These are phyloP conservation scores for Aspergillus nomiae DNA, from an alignment of 2,329 filamentous ascomycete species.

Conservation along the genomic window DNA sequence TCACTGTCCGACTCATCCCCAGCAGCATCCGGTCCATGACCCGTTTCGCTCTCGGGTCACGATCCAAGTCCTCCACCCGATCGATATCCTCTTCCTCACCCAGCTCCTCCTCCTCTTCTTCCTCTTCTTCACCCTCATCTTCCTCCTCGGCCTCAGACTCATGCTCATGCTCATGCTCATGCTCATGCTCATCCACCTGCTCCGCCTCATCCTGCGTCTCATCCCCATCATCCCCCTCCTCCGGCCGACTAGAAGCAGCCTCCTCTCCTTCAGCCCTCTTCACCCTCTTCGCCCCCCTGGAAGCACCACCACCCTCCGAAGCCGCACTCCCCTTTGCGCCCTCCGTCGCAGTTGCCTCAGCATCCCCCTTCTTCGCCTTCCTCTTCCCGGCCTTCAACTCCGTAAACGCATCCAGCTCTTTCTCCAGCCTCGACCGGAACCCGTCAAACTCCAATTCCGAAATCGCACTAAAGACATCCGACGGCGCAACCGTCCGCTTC, in stretches of 20 bases:
- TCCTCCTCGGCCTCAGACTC: conserved; percentile 29
- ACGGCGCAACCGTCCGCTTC: conserved; percentile 64
- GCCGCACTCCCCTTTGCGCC: conserved; percentile 24
- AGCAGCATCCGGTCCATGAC: conserved; percentile 32
- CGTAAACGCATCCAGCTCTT: conserved; percentile 56
- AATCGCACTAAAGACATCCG: conserved; percentile 63
- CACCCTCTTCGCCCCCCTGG: conserved; percentile 18
- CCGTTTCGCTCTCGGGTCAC: conserved; percentile 23
- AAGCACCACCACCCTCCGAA: conserved; percentile 27
- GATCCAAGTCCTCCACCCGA: conserved; percentile 42
- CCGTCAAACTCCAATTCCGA: conserved; percentile 62
- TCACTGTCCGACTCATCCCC: conserved; percentile 36
- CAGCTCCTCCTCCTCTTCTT: conserved; percentile 21
- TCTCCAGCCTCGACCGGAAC: conserved; percentile 60
- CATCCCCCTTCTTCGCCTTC: conserved; percentile 49
- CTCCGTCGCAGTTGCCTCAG: conserved; percentile 15
- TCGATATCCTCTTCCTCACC: conserved; percentile 38
- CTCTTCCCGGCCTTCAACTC: conserved; percentile 47
- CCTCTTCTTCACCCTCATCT: conserved; percentile 28
- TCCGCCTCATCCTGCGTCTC: conserved; percentile 21
- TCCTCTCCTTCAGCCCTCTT: conserved; percentile 21
- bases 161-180: conserved; percentile 31
- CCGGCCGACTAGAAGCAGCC: conserved; percentile 7
- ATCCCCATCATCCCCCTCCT: conserved; percentile 27
- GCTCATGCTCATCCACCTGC: conserved; percentile 24